Evolutionary conservation across 176 grass and related monocot genomes (phyloP), one percentile per base, ranked within the genome.

Genomic region (Raddia guianensis): DNA sequence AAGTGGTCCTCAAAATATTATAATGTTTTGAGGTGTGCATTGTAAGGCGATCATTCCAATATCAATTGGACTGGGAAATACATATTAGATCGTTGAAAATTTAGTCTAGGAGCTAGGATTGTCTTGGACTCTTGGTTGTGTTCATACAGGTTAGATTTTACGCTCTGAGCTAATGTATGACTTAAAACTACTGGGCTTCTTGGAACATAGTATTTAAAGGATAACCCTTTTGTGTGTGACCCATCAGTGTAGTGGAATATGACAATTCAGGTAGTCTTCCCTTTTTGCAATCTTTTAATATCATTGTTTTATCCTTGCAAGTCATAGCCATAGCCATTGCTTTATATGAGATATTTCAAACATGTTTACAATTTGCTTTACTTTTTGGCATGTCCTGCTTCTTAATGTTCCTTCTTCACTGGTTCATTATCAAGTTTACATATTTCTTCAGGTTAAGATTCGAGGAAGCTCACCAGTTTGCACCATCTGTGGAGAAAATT

Each of bases 381-480:
- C 33, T 68, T 80, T 72, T 37, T 55, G 13, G 54, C 20, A 37
- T 40, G 18, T 34, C 27, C 9, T 65, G 12, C 45, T 87, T 54
- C 9, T 9, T 9, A 54, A 20, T 54, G 58, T 19, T 77, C 75
- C 40, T 0, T 54, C 56, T 63, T 63, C 34, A 35, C 43, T 21
- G 20, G 52, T 70, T 60, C 76, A 62, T 74, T 61, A 63, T 61
- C 62, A 46, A 54, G 15, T 76, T 3, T 80, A 5, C 12, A 4
- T 88, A 72, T 80, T 18, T 71, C 19, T 73, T 21, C 76, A 98
- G 95, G 92, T 98, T 46, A 98, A 95, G 80, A 83, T 95, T 78
- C 86, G 90, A 73, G 90, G 90, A 93, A 98, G 78, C 65, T 95
- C 84, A 2, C 73, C 78, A 72, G 8, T 57, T 58, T 98, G 95